A percentile compares a stretch with the other conserved stretches of the same genome.
phyloP scores from a whole-genome alignment of 768 basidiomycete species.

The Lentinula sp. region DNA sequence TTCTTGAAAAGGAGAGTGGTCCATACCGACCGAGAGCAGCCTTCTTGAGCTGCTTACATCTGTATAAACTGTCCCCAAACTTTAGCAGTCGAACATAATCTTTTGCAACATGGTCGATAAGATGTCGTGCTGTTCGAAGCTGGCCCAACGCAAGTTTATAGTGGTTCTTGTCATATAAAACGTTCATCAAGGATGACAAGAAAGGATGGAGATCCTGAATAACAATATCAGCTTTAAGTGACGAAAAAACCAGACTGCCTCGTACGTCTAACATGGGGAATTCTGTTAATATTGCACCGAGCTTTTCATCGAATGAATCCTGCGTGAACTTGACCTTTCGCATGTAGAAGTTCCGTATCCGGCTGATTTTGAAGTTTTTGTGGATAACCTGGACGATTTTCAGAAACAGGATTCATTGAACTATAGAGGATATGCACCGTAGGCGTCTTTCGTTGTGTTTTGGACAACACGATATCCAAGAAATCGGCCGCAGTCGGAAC shows the following conservation, averaged over 20 bases:
- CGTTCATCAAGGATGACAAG: conserved; percentile 92
- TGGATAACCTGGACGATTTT: conserved; percentile 72
- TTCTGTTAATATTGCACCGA: conserved; percentile 87
- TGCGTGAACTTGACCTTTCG: conserved; percentile 99
- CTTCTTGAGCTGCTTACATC: conserved; percentile 97
- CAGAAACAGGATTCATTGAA: not conserved
- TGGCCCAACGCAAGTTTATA: conserved; percentile 99
- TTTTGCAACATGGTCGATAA: conserved; percentile 95
- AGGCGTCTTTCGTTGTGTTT: conserved; percentile 95
- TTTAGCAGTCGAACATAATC: conserved; percentile 96
- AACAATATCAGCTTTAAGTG: conserved; percentile 6
- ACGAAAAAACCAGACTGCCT: not conserved
- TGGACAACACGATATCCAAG: conserved; percentile 88
- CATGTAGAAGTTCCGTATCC: conserved; percentile 98
- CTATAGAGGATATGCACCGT: conserved; percentile 48
- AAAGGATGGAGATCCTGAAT: conserved; percentile 89
- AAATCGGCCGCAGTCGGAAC: conserved; percentile 96
- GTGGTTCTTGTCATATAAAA: conserved; percentile 99
- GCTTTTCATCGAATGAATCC: conserved; percentile 93
- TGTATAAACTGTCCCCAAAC: conserved; percentile 95
- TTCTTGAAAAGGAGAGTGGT: not conserved
- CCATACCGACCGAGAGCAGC: conserved; percentile 94
- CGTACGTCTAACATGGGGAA: conserved; percentile 96
- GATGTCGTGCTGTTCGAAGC: conserved; percentile 89
- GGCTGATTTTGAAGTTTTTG: conserved; percentile 99